These are phyloP conservation scores for Arachnomyces sp. DNA, from an alignment of 2,329 filamentous ascomycete species.

Conservation along the genomic window DNA sequence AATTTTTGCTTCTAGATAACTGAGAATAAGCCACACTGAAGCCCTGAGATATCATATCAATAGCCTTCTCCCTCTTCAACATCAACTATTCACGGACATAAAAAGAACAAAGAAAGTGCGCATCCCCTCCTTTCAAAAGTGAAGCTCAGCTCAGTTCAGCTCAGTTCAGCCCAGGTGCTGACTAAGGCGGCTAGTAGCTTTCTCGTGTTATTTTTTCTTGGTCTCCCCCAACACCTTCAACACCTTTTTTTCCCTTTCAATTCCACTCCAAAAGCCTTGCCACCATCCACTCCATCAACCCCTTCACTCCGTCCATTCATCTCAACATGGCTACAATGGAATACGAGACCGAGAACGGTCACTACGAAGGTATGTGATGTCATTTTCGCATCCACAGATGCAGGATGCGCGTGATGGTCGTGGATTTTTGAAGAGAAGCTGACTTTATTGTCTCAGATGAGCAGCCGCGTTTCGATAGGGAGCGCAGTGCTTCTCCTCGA, in stretches of 20 bases:
- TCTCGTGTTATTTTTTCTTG: conserved; percentile 8
- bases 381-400: neutral
- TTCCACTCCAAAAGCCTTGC: conserved; percentile 1
- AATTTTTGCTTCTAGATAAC: too few species aligned
- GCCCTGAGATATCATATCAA: too few species aligned
- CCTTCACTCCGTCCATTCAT: conserved; percentile 11
- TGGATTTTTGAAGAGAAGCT: conserved; percentile 7
- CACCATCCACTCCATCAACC: conserved; percentile 14
- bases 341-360: conserved; percentile 57
- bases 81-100: too few species aligned
- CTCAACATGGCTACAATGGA: conserved; percentile 46
- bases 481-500: conserved; percentile 59
- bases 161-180: too few species aligned
- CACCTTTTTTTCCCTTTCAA: conserved; percentile 3
- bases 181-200: conserved; percentile 1
- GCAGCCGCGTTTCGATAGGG: conserved; percentile 56
- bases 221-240: conserved; percentile 3
- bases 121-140: too few species aligned
- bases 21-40: too few species aligned
- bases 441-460: conserved; percentile 39
- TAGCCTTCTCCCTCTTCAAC: too few species aligned
- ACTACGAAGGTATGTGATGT: conserved; percentile 53
- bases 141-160: too few species aligned
- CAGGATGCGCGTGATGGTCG: conserved; percentile 1
- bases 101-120: too few species aligned